These are phyloP conservation scores for Piper longum DNA, from an alignment of 164 flowering plant genomes.

Conservation along the genomic window DNA sequence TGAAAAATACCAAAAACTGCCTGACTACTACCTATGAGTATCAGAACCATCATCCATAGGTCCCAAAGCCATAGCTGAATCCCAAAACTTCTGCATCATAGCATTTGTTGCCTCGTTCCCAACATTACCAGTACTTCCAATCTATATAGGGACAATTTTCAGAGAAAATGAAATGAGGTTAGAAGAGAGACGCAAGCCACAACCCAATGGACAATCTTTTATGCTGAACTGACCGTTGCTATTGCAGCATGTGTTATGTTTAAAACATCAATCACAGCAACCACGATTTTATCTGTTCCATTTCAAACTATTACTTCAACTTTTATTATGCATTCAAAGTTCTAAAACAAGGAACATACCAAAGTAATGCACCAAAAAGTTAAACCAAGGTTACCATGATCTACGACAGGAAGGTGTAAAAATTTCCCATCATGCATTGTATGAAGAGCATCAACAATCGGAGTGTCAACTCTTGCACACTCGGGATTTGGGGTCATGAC, in stretches of 20 bases:
- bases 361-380: not conserved
- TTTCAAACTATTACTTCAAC: not conserved
- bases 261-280: constrained; percentile 81
- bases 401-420: constrained; percentile 90
- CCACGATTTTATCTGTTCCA: constrained; percentile 59
- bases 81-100: constrained; percentile 94
- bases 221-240: constrained; percentile 54
- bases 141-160: constrained; percentile 20
- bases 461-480: constrained; percentile 87
- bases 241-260: constrained; percentile 91
- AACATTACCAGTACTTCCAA: constrained; percentile 53
- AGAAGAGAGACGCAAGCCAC: not conserved
- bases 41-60: constrained; percentile 69
- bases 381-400: constrained; percentile 44
- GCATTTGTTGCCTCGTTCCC: constrained; percentile 52
- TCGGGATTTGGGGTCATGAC: constrained; percentile 99
- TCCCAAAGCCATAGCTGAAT: constrained; percentile 72
- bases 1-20: not conserved
- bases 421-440: constrained; percentile 97
- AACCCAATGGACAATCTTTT: not conserved
- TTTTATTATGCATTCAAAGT: not conserved
- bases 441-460: constrained; percentile 96
- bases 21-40: constrained; percentile 38
- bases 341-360: not conserved
- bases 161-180: not conserved